Percentiles rank a stretch among this genome's conserved stretches.
Conservation (phyloP, 31 red algal genomes). For the Porphyra umbilicalis region DNA sequence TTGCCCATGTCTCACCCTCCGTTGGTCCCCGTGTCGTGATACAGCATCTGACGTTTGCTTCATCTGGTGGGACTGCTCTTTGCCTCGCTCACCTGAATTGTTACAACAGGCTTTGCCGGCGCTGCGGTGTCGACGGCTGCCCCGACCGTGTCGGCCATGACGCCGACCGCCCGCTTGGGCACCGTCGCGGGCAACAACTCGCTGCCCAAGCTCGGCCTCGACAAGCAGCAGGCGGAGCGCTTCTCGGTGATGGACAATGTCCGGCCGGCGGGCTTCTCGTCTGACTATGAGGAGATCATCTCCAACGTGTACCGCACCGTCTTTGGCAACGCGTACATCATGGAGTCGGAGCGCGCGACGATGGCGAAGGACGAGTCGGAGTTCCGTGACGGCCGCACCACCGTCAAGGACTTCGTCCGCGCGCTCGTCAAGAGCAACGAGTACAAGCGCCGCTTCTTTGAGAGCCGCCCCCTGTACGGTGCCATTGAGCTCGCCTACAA, state of each 20-base stretch:
- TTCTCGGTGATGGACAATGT: constrained; percentile 27
- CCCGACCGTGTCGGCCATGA: constrained; percentile 7
- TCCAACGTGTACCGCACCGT: constrained; percentile 63
- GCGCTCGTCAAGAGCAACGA: constrained; percentile 83
- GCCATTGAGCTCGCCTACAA: constrained; percentile 94
- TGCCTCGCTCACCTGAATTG: too few relatives aligned
- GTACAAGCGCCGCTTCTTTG: constrained; percentile 86
- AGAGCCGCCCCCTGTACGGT: constrained; percentile 84
- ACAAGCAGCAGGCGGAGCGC: constrained; percentile 52
- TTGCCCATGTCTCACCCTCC: too few relatives aligned
- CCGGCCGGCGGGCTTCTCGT: constrained; percentile 48
- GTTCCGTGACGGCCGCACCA: constrained; percentile 72
- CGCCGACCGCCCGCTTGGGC: constrained; percentile 52
- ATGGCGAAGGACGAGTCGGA: constrained; percentile 70
- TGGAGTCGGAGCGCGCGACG: constrained; percentile 88
- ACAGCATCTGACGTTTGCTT: too few relatives aligned
- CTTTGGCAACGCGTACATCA: constrained; percentile 96
- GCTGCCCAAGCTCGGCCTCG: constrained; percentile 68
- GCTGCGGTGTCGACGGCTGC: neutral
- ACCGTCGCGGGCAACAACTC: constrained; percentile 60
- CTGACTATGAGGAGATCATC: constrained; percentile 81
- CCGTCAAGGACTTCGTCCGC: constrained; percentile 86
- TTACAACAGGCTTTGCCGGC: neutral
- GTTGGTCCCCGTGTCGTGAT: too few relatives aligned
- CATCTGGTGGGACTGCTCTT: too few relatives aligned